Evolutionary conservation across 495 filamentous ascomycete species (phyloP).

Genomic region (Trichoderma asperelloides): DNA sequence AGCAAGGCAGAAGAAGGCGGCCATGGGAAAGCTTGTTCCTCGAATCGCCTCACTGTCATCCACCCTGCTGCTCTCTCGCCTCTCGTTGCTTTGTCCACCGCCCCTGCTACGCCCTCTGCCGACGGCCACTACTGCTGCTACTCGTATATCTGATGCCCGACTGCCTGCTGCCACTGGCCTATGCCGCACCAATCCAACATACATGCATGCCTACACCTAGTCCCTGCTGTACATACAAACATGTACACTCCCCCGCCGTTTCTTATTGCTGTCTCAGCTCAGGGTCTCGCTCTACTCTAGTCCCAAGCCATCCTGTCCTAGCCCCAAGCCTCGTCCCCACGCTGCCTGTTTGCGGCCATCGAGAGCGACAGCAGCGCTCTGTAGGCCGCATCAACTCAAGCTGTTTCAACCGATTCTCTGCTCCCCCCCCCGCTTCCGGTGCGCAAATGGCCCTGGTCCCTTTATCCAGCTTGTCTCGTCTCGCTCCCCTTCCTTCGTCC

Average conservation of each 20-base stretch:
- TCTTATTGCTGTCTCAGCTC: constrained; percentile 1
- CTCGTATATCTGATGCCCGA: too few relatives aligned
- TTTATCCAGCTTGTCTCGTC: background rate
- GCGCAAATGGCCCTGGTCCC: background rate
- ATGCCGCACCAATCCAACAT: background rate
- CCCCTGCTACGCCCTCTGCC: too few relatives aligned
- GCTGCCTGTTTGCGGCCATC: background rate
- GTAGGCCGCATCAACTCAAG: background rate
- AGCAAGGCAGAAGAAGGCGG: too few relatives aligned
- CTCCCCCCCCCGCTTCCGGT: background rate
- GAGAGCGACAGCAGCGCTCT: background rate
- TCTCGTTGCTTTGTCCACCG: too few relatives aligned
- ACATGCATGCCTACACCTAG: too few relatives aligned
- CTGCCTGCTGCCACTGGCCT: too few relatives aligned
- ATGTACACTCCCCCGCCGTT: background rate
- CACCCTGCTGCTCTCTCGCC: too few relatives aligned
- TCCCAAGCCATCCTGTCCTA: constrained; percentile 1
- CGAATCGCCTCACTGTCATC: too few relatives aligned
- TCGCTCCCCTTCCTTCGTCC: background rate
- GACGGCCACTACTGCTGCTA: too few relatives aligned
- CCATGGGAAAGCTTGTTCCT: too few relatives aligned
- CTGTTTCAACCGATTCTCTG: background rate
- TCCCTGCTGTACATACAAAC: too few relatives aligned
- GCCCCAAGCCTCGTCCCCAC: constrained; percentile 2
- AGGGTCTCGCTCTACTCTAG: constrained; percentile 1